Conservation (phyloP, 1,284 basidiomycete genomes). For the Clitocybe nebularis region DNA sequence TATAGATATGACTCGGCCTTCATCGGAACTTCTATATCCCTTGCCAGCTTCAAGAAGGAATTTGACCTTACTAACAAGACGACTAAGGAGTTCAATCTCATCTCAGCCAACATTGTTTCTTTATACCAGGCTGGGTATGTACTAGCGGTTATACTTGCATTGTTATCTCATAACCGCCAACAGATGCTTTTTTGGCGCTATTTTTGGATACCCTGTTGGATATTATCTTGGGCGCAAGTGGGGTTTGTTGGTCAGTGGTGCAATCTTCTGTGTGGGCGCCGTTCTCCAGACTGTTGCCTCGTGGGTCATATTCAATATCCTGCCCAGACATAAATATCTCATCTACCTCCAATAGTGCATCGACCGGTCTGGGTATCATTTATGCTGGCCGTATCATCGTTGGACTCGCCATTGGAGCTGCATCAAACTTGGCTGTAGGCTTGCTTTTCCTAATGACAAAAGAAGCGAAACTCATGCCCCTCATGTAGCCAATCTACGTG, state of each 20-base stretch:
- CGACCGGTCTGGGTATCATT: constrained; percentile 30
- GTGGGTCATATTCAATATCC: constrained; percentile 15
- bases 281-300: constrained; percentile 27
- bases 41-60: constrained; percentile 39
- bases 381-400: constrained; percentile 31
- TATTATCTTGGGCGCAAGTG: constrained; percentile 29
- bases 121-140: constrained; percentile 38
- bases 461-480: constrained; percentile 12
- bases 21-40: constrained; percentile 38
- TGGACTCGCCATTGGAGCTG: constrained; percentile 32
- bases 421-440: constrained; percentile 32
- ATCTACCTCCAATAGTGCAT: constrained; percentile 14
- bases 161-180: not conserved
- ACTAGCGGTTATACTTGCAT: not conserved
- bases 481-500: constrained; percentile 37
- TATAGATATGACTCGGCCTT: constrained; percentile 40
- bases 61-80: constrained; percentile 35
- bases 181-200: constrained; percentile 35
- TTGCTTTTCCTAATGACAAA: constrained; percentile 8
- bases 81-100: constrained; percentile 28
- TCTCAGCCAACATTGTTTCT: constrained; percentile 45
- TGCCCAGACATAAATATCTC: not conserved
- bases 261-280: constrained; percentile 29
- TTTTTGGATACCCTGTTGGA: constrained; percentile 29
- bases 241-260: constrained; percentile 23